A percentile compares a stretch with the other conserved stretches of the same genome.
Conservation (phyloP, 2,329 filamentous ascomycete genomes). For the Pezicula neosporulosa region DNA sequence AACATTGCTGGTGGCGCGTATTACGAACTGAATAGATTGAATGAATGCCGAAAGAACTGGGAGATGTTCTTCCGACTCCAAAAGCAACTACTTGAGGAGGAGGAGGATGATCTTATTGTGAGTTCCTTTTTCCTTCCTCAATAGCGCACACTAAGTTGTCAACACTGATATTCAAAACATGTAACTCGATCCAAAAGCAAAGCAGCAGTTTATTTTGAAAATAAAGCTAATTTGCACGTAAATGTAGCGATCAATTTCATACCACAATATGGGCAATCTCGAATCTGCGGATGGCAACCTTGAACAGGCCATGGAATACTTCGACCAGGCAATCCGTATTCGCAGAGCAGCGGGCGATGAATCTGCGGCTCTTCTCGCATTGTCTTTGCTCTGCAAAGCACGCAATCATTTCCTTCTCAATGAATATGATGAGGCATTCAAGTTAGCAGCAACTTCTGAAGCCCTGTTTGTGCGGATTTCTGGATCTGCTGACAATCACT, state of each 20-base stretch:
- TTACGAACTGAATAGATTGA: conserved; percentile 14
- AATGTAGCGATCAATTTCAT: conserved; percentile 6
- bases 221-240: not conserved
- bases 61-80: conserved; percentile 9
- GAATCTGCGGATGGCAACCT: conserved; percentile 12
- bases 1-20: conserved; percentile 6
- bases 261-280: conserved; percentile 19
- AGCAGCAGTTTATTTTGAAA: not conserved
- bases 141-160: too few relatives aligned
- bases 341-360: conserved; percentile 7
- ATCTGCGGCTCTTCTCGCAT: conserved; percentile 10
- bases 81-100: conserved; percentile 1
- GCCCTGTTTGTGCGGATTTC: conserved; percentile 10
- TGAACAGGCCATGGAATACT: conserved; percentile 14
- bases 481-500: conserved; percentile 9
- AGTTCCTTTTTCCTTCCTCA: too few relatives aligned
- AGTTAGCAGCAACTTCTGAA: conserved; percentile 9
- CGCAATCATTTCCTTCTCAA: conserved; percentile 6
- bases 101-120: not conserved
- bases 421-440: conserved; percentile 8
- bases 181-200: not conserved
- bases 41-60: conserved; percentile 11
- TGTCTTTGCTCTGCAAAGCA: conserved; percentile 12
- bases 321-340: conserved; percentile 12
- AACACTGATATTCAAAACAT: not conserved